Evolutionary conservation across 768 basidiomycete species (phyloP).

Genomic region (Sporobolomyces roseus): DNA sequence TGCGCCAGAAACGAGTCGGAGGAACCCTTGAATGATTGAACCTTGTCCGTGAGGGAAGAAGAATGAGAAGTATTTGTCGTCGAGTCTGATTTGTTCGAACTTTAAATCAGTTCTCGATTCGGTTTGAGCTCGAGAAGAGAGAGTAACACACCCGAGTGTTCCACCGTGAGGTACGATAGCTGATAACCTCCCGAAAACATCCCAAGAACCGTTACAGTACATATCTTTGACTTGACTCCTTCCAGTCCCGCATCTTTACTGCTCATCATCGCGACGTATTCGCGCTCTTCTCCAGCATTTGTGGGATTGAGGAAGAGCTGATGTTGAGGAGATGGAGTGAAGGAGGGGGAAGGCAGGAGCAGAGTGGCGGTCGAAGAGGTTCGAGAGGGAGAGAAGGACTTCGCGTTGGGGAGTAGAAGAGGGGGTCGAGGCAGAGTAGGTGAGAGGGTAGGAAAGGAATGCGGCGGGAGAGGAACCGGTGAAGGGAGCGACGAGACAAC

Average conservation of each 20-base stretch:
- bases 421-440: neutral
- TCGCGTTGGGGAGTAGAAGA: slow-evolving; percentile 2
- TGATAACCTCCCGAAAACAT: slow-evolving; percentile 20
- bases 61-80: slow-evolving; percentile 33
- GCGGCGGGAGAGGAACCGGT: slow-evolving; percentile 1
- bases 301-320: neutral
- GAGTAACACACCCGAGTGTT: slow-evolving; percentile 20
- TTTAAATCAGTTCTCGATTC: too few species aligned
- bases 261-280: slow-evolving; percentile 19
- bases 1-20: slow-evolving; percentile 28
- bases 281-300: neutral
- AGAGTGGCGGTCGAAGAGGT: slow-evolving; percentile 15
- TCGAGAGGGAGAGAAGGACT: slow-evolving; percentile 29
- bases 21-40: slow-evolving; percentile 15
- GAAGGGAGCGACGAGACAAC: slow-evolving; percentile 32
- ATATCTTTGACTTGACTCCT: slow-evolving; percentile 25
- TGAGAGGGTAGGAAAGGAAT: slow-evolving; percentile 30
- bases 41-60: slow-evolving; percentile 39
- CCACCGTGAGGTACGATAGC: slow-evolving; percentile 31
- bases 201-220: slow-evolving; percentile 37
- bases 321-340: slow-evolving; percentile 5
- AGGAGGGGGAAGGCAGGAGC: neutral
- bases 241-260: slow-evolving; percentile 9
- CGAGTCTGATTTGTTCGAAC: slow-evolving; percentile 6
- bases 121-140: neutral